Percentiles rank a stretch among this genome's conserved stretches.
phyloP scores from a whole-genome alignment of 148 eudicot genomes.

The Cornus florida region DNA sequence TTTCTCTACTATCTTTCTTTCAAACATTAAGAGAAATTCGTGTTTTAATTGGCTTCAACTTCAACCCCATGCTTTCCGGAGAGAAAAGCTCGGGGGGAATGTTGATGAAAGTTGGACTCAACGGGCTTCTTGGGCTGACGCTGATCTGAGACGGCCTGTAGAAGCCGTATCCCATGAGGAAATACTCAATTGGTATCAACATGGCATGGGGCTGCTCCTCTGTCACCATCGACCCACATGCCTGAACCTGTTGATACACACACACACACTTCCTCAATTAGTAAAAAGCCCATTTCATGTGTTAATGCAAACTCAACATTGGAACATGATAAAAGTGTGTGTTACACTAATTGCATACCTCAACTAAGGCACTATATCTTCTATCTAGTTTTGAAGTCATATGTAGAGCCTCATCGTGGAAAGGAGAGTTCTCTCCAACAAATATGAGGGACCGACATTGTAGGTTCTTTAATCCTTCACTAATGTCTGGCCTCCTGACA shows the following conservation, averaged over 20 bases:
- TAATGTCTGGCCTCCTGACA: constrained; percentile 81
- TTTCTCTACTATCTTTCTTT: constrained; percentile 21
- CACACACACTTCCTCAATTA: background rate
- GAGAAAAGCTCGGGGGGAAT: constrained; percentile 91
- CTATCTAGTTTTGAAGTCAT: constrained; percentile 90
- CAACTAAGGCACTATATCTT: constrained; percentile 82
- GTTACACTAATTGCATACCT: constrained; percentile 42
- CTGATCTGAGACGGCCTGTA: constrained; percentile 59
- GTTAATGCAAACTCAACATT: background rate
- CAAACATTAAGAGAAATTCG: constrained; percentile 52
- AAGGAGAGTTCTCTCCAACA: constrained; percentile 88
- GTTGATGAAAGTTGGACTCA: constrained; percentile 70
- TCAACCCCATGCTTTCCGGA: constrained; percentile 98
- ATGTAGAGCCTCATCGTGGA: constrained; percentile 85
- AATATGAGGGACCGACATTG: constrained; percentile 76
- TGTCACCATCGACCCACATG: constrained; percentile 90
- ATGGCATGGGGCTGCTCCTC: constrained; percentile 96
- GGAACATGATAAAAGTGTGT: background rate
- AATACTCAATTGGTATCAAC: constrained; percentile 86
- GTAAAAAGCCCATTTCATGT: background rate
- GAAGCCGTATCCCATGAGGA: constrained; percentile 90
- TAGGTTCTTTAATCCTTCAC: constrained; percentile 67
- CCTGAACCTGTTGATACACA: constrained; percentile 60
- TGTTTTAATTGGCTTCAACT: constrained; percentile 92
- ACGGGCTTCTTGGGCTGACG: constrained; percentile 94